These are phyloP conservation scores for Inonotus hispidus DNA, from an alignment of 1,284 basidiomycete genomes.

Conservation along the genomic window DNA sequence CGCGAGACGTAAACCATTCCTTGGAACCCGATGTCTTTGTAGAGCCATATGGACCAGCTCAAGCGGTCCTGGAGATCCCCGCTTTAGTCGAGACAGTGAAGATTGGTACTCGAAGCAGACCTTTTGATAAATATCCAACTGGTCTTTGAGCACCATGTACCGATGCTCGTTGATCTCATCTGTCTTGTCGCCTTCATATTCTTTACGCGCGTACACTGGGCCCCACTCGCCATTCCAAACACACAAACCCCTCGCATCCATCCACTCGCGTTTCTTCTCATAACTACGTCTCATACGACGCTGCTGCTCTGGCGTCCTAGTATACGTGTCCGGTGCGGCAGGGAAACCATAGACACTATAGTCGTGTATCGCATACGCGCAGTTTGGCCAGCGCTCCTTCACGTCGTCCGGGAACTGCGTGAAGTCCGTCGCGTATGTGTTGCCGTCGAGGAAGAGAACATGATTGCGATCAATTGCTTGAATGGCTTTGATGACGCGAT, in stretches of 20 bases:
- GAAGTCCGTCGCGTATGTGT: slow-evolving; percentile 74
- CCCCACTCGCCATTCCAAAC: slow-evolving; percentile 80
- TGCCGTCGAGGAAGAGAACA: slow-evolving; percentile 63
- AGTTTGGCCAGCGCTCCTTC: slow-evolving; percentile 51
- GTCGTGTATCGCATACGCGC: slow-evolving; percentile 75
- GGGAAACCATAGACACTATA: slow-evolving; percentile 71
- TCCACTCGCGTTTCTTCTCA: slow-evolving; percentile 64
- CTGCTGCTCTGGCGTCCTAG: slow-evolving; percentile 47
- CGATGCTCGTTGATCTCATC: slow-evolving; percentile 64
- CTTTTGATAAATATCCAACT: slow-evolving; percentile 68
- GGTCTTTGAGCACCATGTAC: slow-evolving; percentile 63
- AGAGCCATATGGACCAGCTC: slow-evolving; percentile 82
- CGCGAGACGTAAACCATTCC: slow-evolving; percentile 71
- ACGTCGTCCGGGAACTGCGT: slow-evolving; percentile 56
- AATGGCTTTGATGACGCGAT: slow-evolving; percentile 58
- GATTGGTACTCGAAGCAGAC: slow-evolving; percentile 26
- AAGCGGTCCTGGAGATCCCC: slow-evolving; percentile 44
- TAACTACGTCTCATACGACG: slow-evolving; percentile 48
- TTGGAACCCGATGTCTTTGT: slow-evolving; percentile 84
- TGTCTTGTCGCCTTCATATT: slow-evolving; percentile 53
- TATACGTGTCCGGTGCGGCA: slow-evolving; percentile 51
- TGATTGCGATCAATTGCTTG: slow-evolving; percentile 61
- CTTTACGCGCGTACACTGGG: slow-evolving; percentile 53
- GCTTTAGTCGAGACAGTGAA: neutral
- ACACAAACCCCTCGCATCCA: slow-evolving; percentile 56